A percentile compares a stretch with the other conserved stretches of the same genome.
Evolutionary conservation across 1,284 basidiomycete species (phyloP).

Genomic region (Cystobasidiaceae sp.): DNA sequence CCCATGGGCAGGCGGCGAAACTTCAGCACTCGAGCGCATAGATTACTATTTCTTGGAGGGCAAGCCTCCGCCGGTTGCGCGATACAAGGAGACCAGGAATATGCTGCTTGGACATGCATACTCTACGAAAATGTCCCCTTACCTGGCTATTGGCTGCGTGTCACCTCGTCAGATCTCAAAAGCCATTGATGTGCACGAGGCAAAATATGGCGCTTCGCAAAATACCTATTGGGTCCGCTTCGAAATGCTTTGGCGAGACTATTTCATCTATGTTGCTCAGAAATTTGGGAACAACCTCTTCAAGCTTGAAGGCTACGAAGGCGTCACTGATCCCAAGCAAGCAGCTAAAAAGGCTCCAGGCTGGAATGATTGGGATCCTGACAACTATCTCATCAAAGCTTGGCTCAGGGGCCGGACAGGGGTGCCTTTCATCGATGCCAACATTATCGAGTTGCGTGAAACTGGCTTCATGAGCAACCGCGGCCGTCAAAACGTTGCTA

Average conservation of each 20-base stretch:
- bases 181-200: constrained; percentile 47
- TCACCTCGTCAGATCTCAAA: constrained; percentile 51
- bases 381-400: constrained; percentile 44
- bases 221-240: constrained; percentile 53
- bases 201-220: constrained; percentile 46
- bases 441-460: constrained; percentile 52
- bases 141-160: constrained; percentile 53
- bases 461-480: constrained; percentile 55
- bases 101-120: constrained; percentile 54
- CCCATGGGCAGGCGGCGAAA: constrained; percentile 51
- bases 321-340: constrained; percentile 49
- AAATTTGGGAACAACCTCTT: constrained; percentile 50
- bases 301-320: constrained; percentile 51
- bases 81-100: constrained; percentile 56
- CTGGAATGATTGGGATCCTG: constrained; percentile 41
- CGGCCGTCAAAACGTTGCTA: constrained; percentile 56
- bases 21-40: constrained; percentile 47
- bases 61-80: constrained; percentile 45
- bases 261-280: constrained; percentile 51
- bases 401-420: constrained; percentile 54
- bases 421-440: constrained; percentile 56
- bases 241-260: constrained; percentile 56
- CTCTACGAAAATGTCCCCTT: constrained; percentile 55
- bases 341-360: constrained; percentile 44
- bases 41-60: constrained; percentile 49